Base-by-base conservation (phyloP, 2,329 filamentous ascomycete species). In the Xylaria sp. region DNA sequence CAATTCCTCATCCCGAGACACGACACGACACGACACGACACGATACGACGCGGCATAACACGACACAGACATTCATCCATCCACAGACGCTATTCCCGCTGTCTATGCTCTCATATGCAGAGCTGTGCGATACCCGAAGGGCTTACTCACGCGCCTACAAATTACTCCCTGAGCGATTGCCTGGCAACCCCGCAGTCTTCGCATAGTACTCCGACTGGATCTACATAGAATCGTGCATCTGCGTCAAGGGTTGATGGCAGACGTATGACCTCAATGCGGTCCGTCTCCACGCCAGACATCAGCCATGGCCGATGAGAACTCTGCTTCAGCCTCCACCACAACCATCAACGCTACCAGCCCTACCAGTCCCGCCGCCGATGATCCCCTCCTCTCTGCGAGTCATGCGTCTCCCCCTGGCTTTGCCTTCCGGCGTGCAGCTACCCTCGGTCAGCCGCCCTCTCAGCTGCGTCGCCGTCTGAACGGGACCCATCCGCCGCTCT, bases 391-490 rank as follows among this genome's bases (percentile, higher is more conserved):
- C 29, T 57, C 69, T 13, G 27, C 73, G 37, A 68, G 65, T 42
- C 70, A 69, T 66, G 74, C 71, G 51, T 75, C 76, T 10, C 68
- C 79, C 3, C 8, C 66, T 37, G 80, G 81, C 48, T 79, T 82
- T 71, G 76, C 77, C 53, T 67, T 84, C 53, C 83, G 83, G 65
- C 82, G 84, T 65, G 75, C 81, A 62, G 79, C 78, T 60, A 83
- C 82, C 35, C 74, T 82, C 58, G 81, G 82, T 66, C 80, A 83
- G 60, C 80, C 83, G 59, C 54, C 74, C 27, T 48, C 72, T 16
- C 65, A 71, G 48, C 47, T 73, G 16, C 77, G 76, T 54, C 76
- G 73, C n/a, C 76, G 75, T 32, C 27, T 72, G 35, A 73, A 69
- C 21, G 37, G 67, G n/a, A 74, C 64, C 37, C 13, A 64, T 32